phyloP scores from a whole-genome alignment of 1,284 basidiomycete species.

The Heterobasidion annosum region DNA sequence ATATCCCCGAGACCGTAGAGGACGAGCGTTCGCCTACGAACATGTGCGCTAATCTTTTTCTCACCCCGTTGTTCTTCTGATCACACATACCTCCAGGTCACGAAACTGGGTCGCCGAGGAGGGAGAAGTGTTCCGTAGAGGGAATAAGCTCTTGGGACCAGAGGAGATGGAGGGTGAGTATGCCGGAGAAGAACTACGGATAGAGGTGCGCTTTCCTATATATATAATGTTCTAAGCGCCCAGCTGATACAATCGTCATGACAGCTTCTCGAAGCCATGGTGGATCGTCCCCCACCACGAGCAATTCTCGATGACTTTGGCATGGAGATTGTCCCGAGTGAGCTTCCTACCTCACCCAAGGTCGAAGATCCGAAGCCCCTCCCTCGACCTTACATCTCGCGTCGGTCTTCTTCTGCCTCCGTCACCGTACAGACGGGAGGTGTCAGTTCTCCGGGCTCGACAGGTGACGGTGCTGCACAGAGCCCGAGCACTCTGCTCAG shows the following conservation, averaged over 20 bases:
- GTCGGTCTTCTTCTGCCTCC: constrained; percentile 42
- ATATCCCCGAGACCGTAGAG: constrained; percentile 34
- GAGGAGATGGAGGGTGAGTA: constrained; percentile 83
- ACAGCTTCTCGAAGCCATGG: constrained; percentile 51
- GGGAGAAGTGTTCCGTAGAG: constrained; percentile 89
- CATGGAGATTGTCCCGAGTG: constrained; percentile 10
- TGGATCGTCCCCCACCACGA: constrained; percentile 54
- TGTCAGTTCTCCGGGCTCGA: not conserved
- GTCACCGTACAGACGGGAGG: constrained; percentile 7
- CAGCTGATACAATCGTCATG: not conserved
- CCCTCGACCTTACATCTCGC: constrained; percentile 49
- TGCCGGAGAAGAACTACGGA: constrained; percentile 74
- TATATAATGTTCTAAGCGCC: not conserved
- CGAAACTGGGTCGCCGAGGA: constrained; percentile 80
- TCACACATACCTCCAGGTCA: constrained; percentile 32
- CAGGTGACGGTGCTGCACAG: not conserved
- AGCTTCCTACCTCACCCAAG: constrained; percentile 15
- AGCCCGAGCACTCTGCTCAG: not conserved
- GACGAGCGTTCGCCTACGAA: constrained; percentile 43
- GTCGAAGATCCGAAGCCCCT: constrained; percentile 29
- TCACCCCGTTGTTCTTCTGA: not conserved
- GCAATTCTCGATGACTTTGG: constrained; percentile 47
- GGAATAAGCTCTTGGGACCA: constrained; percentile 67
- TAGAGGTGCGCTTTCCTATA: constrained; percentile 52
- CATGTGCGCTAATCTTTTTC: constrained; percentile 32